Evolutionary conservation across 805 yeast genomes (phyloP), one percentile per base, ranked within the genome.

Genomic region (Yarrowia porcina): DNA sequence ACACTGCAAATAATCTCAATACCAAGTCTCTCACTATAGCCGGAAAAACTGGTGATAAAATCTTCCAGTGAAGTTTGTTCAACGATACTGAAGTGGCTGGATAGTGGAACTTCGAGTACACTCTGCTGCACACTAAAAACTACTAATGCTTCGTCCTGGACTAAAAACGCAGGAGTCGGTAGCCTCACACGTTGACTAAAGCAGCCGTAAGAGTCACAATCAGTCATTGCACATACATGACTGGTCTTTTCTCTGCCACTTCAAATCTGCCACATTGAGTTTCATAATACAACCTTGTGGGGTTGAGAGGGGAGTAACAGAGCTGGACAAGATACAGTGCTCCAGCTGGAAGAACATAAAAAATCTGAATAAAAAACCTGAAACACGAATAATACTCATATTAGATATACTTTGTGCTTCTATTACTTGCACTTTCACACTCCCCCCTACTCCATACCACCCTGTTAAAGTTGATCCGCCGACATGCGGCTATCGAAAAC

Each of bases 401-500:
- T n/a, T n/a, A n/a, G n/a, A n/a, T n/a, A n/a, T n/a, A n/a, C n/a
- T n/a, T n/a, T n/a, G n/a, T n/a, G n/a, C n/a, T n/a, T n/a, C n/a
- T n/a, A n/a, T n/a, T n/a, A n/a, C n/a, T n/a, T n/a, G n/a, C n/a
- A n/a, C n/a, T n/a, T n/a, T n/a, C n/a, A n/a, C n/a, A n/a, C n/a
- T n/a, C n/a, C n/a, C n/a, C n/a, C n/a, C n/a, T n/a, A n/a, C n/a
- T n/a, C n/a, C n/a, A 18, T 33, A 49, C 21, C 2, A 52, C 17
- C 30, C 44, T 17, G 28, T 25, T n/a, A 12, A 13, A 13, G 44
- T 36, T 52, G 6, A 25, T 52, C 59, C 59, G 59, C n/a, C 7
- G 4, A 3, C 8, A 25, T 52, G 59, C 59, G 59, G 59, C 59
- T 52, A 52, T 52, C 59, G 59, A 36, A 23, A 50, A 21, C 13